Conservation (phyloP, 257 asterid genomes). For the Capsicum rhomboideum region DNA sequence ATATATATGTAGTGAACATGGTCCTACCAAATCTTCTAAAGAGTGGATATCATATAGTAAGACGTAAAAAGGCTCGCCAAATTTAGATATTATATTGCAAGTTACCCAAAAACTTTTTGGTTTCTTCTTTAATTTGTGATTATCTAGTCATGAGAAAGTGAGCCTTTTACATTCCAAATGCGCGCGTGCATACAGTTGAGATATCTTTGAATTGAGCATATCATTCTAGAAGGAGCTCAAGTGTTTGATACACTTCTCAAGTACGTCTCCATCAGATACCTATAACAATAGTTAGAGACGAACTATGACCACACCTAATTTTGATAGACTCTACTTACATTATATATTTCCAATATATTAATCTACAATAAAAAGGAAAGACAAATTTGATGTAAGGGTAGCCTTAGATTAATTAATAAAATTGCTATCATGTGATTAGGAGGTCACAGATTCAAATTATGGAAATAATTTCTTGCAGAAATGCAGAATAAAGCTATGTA, state of each 20-base stretch:
- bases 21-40: conserved; percentile 12
- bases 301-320: background rate
- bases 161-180: background rate
- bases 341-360: background rate
- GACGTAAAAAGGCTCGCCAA: background rate
- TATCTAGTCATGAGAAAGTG: background rate
- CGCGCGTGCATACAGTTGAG: too few species aligned
- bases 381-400: background rate
- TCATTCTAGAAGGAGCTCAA: background rate
- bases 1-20: background rate
- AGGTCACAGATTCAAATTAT: too few species aligned
- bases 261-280: too few species aligned
- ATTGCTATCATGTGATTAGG: too few species aligned
- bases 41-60: background rate
- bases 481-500: too few species aligned
- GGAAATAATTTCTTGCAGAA: too few species aligned
- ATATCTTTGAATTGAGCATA: background rate
- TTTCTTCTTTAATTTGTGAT: conserved; percentile 1
- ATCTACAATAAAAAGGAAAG: background rate
- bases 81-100: background rate
- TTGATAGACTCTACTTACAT: background rate
- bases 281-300: background rate
- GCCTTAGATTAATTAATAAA: too few species aligned
- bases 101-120: background rate
- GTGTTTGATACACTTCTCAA: too few species aligned